Conservation (phyloP, 352 stramenopile species). For the Globisporangium cylindrosporum region DNA sequence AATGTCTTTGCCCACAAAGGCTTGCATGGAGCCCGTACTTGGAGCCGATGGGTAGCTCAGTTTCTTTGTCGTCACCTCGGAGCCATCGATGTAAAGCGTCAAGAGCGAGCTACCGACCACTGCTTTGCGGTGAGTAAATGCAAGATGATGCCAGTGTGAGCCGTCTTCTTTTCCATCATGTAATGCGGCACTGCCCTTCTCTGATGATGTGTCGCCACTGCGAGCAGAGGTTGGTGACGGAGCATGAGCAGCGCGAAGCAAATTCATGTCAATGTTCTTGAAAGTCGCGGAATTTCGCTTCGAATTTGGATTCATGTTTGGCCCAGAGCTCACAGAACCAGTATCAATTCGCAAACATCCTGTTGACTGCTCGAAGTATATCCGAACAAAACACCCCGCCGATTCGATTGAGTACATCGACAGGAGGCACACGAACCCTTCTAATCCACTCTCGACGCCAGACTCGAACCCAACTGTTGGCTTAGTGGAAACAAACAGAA, state of each 20-base stretch:
- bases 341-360: conserved; percentile 68
- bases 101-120: conserved; percentile 68
- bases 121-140: conserved; percentile 66
- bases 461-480: background rate
- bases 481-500: conserved; percentile 29
- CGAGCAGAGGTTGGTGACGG: background rate
- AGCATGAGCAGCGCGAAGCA: conserved; percentile 25
- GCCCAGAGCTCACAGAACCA: conserved; percentile 38
- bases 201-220: background rate
- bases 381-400: conserved; percentile 56
- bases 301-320: conserved; percentile 52
- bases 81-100: conserved; percentile 74
- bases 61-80: conserved; percentile 73
- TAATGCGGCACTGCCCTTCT: conserved; percentile 1
- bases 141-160: conserved; percentile 71
- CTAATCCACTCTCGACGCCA: conserved; percentile 21
- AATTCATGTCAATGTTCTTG: conserved; percentile 55
- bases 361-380: conserved; percentile 73
- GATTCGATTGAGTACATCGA: conserved; percentile 72
- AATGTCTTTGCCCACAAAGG: conserved; percentile 72
- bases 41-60: conserved; percentile 60
- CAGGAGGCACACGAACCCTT: conserved; percentile 62
- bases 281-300: conserved; percentile 60
- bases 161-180: conserved; percentile 23
- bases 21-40: conserved; percentile 42